A percentile compares a stretch with the other conserved stretches of the same genome.
phyloP scores from a whole-genome alignment of 352 stramenopile species.

The Globisporangium apiculatum region DNA sequence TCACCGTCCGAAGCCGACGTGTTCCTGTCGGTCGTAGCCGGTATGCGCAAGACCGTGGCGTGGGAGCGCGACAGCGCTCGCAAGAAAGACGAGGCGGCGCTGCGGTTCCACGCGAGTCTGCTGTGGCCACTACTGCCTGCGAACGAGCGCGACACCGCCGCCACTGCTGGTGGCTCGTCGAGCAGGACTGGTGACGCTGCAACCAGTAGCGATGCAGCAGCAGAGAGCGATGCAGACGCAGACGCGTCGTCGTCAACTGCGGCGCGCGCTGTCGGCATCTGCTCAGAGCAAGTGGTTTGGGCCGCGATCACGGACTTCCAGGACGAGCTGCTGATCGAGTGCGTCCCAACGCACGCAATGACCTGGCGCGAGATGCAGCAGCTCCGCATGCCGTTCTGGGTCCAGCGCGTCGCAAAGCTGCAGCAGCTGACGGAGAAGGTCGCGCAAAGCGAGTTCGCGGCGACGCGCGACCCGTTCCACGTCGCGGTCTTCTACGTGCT shows the following conservation, averaged over 20 bases:
- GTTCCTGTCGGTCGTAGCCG: constrained; percentile 48
- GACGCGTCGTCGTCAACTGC: not conserved
- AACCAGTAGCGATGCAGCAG: not conserved
- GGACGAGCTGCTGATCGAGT: constrained; percentile 61
- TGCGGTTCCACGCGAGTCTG: constrained; percentile 67
- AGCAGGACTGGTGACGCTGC: not conserved
- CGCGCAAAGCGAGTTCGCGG: constrained; percentile 70
- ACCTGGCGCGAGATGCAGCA: constrained; percentile 65
- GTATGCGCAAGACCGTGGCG: constrained; percentile 39
- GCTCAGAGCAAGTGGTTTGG: constrained; percentile 76
- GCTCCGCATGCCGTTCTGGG: constrained; percentile 71
- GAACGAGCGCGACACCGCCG: not conserved
- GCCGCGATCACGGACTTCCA: constrained; percentile 60
- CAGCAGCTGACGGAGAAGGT: constrained; percentile 58
- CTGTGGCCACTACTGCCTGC: constrained; percentile 42
- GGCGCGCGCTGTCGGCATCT: constrained; percentile 28
- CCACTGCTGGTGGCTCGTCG: not conserved
- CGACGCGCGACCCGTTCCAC: constrained; percentile 70
- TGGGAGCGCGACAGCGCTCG: constrained; percentile 53
- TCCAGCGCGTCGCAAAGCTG: constrained; percentile 50
- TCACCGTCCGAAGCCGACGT: constrained; percentile 21
- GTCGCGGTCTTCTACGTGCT: constrained; percentile 85
- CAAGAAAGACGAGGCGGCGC: constrained; percentile 60
- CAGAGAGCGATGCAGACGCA: not conserved
- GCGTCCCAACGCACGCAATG: constrained; percentile 36